Conservation (phyloP, 805 yeast genomes). For the Komagataella mondaviorum region DNA sequence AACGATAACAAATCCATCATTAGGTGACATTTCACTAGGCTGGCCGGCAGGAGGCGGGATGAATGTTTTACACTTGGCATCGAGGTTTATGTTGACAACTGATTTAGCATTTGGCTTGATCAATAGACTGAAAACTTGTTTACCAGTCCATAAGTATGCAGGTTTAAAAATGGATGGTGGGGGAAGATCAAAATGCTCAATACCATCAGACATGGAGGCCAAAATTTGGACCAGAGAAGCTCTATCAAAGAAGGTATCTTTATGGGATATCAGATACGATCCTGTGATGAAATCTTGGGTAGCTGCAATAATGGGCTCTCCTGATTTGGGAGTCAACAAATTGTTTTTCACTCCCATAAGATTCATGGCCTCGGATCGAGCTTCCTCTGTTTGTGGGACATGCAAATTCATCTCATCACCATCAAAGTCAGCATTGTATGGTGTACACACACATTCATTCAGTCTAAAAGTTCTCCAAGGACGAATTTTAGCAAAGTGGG, state of each 20-base stretch:
- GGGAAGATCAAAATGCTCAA: slow-evolving; percentile 79
- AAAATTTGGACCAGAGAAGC: slow-evolving; percentile 72
- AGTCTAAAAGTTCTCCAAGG: slow-evolving; percentile 98
- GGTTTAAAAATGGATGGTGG: slow-evolving; percentile 94
- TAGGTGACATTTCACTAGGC: slow-evolving; percentile 93
- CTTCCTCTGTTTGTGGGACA: slow-evolving; percentile 98
- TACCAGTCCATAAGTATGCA: slow-evolving; percentile 88
- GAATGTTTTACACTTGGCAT: slow-evolving; percentile 88
- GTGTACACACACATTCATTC: slow-evolving; percentile 98
- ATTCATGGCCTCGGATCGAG: slow-evolving; percentile 96
- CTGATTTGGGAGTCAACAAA: slow-evolving; percentile 89
- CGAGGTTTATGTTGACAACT: slow-evolving; percentile 78
- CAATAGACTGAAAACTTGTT: slow-evolving; percentile 81
- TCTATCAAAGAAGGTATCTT: slow-evolving; percentile 86
- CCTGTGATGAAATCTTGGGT: slow-evolving; percentile 99
- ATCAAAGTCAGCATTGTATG: slow-evolving; percentile 98
- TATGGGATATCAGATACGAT: slow-evolving; percentile 81
- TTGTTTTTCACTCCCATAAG: slow-evolving; percentile 97
- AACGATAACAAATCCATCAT: slow-evolving; percentile 87
- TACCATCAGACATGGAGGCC: slow-evolving; percentile 94
- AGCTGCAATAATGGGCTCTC: slow-evolving; percentile 99
- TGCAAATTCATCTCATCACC: slow-evolving; percentile 99
- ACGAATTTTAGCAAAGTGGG: slow-evolving; percentile 90
- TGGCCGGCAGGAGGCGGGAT: slow-evolving; percentile 58
- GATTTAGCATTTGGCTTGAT: slow-evolving; percentile 71